These are phyloP conservation scores for Vitis vinifera DNA, from an alignment of 164 flowering plant genomes.

Conservation along the genomic window DNA sequence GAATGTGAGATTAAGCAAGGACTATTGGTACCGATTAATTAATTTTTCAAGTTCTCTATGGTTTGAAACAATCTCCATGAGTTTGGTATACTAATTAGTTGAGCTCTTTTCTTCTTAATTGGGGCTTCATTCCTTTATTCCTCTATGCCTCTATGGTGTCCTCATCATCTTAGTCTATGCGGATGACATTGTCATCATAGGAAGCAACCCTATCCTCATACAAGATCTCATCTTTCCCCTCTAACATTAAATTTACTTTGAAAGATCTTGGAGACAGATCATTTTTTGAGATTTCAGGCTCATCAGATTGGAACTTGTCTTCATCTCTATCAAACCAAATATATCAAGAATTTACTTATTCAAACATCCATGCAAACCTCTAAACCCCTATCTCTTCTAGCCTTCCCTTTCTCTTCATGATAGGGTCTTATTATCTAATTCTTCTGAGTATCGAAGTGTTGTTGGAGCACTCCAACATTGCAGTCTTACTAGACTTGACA, in stretches of 20 bases:
- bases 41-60: neutral
- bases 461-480: slow-evolving; percentile 9
- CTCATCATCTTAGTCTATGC: neutral
- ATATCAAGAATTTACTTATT: neutral
- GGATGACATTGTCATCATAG: neutral
- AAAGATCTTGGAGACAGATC: slow-evolving; percentile 3
- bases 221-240: no score
- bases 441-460: neutral
- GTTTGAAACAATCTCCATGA: slow-evolving; percentile 4
- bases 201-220: neutral
- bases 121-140: neutral
- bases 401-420: neutral
- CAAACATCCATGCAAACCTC: neutral
- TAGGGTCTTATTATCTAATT: neutral
- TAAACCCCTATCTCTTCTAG: neutral
- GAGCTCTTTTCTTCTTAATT: neutral
- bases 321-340: neutral
- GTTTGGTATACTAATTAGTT: neutral
- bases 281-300: slow-evolving; percentile 4
- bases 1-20: no score
- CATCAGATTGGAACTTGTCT: neutral
- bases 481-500: neutral
- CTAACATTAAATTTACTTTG: neutral
- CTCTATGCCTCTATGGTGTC: neutral
- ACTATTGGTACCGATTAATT: no score